Evolutionary conservation across 805 yeast genomes (phyloP), one percentile per base, ranked within the genome.

Genomic region (Sugiyamaella qingdaonensis): DNA sequence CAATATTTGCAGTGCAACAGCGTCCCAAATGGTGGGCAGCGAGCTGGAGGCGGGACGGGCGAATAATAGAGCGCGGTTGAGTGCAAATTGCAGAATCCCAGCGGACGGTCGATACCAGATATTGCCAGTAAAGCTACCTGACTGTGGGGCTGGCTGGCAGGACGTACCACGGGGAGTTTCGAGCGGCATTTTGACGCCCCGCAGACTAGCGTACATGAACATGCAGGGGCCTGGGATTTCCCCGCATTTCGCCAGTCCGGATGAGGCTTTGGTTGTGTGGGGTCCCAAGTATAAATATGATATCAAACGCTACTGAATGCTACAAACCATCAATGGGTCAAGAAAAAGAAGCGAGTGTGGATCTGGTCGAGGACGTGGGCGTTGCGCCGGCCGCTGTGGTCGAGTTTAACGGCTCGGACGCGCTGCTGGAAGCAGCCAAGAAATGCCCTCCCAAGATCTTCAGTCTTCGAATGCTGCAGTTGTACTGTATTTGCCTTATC

Each of bases 401-500:
- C 35, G 46, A 48, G 21, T 48, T 48, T 31, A 33, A 36, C 16
- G 55, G 39, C 14, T 48, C 56, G 4, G 56, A 49, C 16, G 49
- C 53, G 2, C 43, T 53, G 5, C 49, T 44, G 14, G 46, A 49
- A 14, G 56, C 53, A 11, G 32, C 45, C 24, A 19, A 35, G 21
- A 35, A 33, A 13, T 19, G 37, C 14, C 46, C 51, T 2, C 53
- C 54, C 9, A 53, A 49, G 21, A 39, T 44, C 11, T 45, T 35
- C 13, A 14, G 39, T 16, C 21, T 21, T 5, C 45, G 43, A 10
- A 46, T 53, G 57, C 19, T 55, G 34, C 31, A 48, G 29, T 32
- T 55, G 29, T 55, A 50, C 34, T 11, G 47, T 19, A 35, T 35
- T 35, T 55, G 58, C 49, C 47, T 56, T 29, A 47, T 54, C 31